Conservation (phyloP, 2,329 filamentous ascomycete genomes). For the Scopulariopsis brevicaulis region DNA sequence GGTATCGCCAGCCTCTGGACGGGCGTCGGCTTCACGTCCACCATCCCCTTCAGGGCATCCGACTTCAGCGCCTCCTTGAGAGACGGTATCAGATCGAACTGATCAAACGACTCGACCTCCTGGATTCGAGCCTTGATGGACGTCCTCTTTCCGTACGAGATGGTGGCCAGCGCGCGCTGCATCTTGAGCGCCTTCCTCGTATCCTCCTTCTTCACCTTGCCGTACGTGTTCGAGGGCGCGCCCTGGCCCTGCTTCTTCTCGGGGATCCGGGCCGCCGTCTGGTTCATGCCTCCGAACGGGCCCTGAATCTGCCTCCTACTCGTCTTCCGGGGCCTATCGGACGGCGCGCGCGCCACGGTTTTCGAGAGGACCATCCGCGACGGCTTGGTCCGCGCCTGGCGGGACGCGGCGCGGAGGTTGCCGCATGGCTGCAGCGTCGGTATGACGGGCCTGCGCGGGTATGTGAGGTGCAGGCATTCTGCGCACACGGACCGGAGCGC, state of each 20-base stretch:
- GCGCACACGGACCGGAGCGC: constrained; percentile 2
- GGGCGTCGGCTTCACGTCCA: constrained; percentile 71
- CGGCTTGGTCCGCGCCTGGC: constrained; percentile 14
- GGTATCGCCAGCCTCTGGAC: constrained; percentile 87
- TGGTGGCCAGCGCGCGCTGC: constrained; percentile 66
- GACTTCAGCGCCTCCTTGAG: constrained; percentile 60
- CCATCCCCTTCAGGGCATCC: constrained; percentile 65
- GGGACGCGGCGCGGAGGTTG: neutral
- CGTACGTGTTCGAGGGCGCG: constrained; percentile 1
- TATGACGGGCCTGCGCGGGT: neutral
- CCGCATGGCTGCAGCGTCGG: neutral
- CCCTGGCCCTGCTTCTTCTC: constrained; percentile 1
- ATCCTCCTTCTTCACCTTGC: constrained; percentile 12
- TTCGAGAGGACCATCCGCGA: constrained; percentile 50
- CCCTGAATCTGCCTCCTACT: constrained; percentile 29
- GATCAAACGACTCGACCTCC: constrained; percentile 66
- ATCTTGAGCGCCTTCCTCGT: constrained; percentile 77
- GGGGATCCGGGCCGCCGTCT: constrained; percentile 30
- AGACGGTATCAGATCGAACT: constrained; percentile 63
- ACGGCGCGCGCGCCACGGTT: constrained; percentile 30
- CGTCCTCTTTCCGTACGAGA: constrained; percentile 61
- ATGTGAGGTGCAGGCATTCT: neutral
- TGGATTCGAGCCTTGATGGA: constrained; percentile 43
- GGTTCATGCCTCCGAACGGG: constrained; percentile 46
- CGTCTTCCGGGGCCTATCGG: constrained; percentile 18